Evolutionary conservation across 345 rosid species (phyloP).

Genomic region (Salix caprea): DNA sequence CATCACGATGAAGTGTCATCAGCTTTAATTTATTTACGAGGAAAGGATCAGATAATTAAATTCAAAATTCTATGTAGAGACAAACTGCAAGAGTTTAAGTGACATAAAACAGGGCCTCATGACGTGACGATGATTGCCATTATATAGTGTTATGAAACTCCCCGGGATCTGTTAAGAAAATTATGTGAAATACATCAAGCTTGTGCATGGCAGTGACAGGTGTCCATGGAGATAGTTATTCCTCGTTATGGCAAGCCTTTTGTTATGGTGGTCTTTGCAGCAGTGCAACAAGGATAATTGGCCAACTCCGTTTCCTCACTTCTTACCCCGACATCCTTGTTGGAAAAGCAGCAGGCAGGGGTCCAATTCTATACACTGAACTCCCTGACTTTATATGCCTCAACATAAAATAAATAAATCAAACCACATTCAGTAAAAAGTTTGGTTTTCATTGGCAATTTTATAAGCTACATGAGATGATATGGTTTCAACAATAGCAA

Average conservation of each 20-base stretch:
- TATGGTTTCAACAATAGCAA: not conserved
- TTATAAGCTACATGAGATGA: not conserved
- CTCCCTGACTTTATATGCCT: not conserved
- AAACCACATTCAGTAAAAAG: not conserved
- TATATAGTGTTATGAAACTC: not conserved
- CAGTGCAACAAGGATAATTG: not conserved
- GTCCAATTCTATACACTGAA: not conserved
- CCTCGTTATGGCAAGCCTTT: too few relatives aligned
- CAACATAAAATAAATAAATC: not conserved
- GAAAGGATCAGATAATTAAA: conserved; percentile 2
- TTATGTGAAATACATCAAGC: not conserved
- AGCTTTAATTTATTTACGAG: not conserved
- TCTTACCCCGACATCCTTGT: not conserved
- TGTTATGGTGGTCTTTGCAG: too few relatives aligned
- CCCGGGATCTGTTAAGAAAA: not conserved
- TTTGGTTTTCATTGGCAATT: not conserved
- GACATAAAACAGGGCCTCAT: not conserved
- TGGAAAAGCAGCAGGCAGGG: not conserved
- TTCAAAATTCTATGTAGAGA: not conserved
- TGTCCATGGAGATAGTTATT: too few relatives aligned
- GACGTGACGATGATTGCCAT: not conserved
- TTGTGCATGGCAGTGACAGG: too few relatives aligned
- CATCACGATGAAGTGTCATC: conserved; percentile 5
- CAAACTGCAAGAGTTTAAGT: not conserved
- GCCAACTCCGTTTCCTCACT: not conserved